A percentile compares a stretch with the other conserved stretches of the same genome.
Evolutionary conservation across 106 monocot genomes (phyloP).

Genomic region (Dendrobium catenatum): DNA sequence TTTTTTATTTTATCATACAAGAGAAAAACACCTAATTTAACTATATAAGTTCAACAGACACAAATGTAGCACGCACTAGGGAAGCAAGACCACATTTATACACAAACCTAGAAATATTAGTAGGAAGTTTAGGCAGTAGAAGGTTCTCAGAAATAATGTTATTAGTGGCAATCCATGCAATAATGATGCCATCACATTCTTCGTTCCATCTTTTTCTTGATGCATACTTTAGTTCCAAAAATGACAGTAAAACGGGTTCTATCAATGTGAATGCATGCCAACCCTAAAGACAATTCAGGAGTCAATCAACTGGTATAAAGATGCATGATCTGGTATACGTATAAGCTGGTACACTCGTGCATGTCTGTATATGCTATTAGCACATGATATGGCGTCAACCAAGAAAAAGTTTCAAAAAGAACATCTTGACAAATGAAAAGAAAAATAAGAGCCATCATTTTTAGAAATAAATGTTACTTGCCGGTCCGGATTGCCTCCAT

Average conservation of each 20-base stretch:
- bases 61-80: not conserved
- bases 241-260: not conserved
- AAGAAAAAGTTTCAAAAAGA: not conserved
- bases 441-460: not conserved
- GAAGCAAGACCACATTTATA: not conserved
- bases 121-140: not conserved
- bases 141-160: not conserved
- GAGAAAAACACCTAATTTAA: not conserved
- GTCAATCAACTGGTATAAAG: not conserved
- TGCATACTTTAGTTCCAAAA: not conserved
- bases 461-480: slow-evolving; percentile 13
- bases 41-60: not conserved
- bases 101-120: not conserved
- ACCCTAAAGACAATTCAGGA: not conserved
- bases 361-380: not conserved
- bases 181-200: not conserved
- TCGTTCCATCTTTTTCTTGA: not conserved
- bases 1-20: not conserved
- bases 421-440: not conserved
- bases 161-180: not conserved
- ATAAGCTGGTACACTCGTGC: not conserved
- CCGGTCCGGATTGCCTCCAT: slow-evolving; percentile 87
- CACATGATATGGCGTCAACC: not conserved
- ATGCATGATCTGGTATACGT: not conserved
- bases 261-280: not conserved